Base-by-base conservation (phyloP, 2,329 filamentous ascomycete species). In the Talaromyces sp. region DNA sequence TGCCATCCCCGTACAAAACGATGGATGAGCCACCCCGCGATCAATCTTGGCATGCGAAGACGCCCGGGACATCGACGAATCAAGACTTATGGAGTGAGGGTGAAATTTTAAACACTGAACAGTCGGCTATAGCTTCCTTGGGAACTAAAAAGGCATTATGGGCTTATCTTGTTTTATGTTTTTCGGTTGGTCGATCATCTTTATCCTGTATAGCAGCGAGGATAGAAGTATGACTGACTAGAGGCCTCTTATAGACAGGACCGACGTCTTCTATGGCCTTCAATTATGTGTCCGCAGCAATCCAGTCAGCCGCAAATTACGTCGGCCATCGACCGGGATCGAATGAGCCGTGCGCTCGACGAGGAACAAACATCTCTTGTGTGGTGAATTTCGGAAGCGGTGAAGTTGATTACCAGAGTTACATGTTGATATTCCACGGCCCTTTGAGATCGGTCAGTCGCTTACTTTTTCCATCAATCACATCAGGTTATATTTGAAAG, bases 371-470 rank as follows among this genome's bases (percentile, higher is more conserved):
- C 19, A 66, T 66, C n/a, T 26, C 56, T 14, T 66, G 64, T 56
- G 52, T 62, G 14, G 64, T 66, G 4, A 61, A 63, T 29, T 66
- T 66, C 38, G 64, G 64, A 3, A 58, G 54, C 2, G 62, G 62
- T 3, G 64, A 64, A 35, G 63, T 66, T n/a, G 64, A 66, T 41
- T 66, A 65, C 55, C 59, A 59, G 17, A 66, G 64, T 46, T 66
- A 64, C 54, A 61, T 62, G 63, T 66, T 52, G 31, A 63, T 55
- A 26, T 54, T 4, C 8, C 21, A 14, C 12, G n/a, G 24, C 6
- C 3, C 43, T 8, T 11, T 7, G 19, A 21, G 1, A 21, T 21
- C 2, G 2, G 4, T 2, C 12, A 35, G 32, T 6, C 11, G 32
- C 32, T 35, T 2, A 35, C 12, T 56, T 35, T 3, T 26, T 35